Conservation (phyloP, 306 rosid genomes). For the Medicago lupulina region DNA sequence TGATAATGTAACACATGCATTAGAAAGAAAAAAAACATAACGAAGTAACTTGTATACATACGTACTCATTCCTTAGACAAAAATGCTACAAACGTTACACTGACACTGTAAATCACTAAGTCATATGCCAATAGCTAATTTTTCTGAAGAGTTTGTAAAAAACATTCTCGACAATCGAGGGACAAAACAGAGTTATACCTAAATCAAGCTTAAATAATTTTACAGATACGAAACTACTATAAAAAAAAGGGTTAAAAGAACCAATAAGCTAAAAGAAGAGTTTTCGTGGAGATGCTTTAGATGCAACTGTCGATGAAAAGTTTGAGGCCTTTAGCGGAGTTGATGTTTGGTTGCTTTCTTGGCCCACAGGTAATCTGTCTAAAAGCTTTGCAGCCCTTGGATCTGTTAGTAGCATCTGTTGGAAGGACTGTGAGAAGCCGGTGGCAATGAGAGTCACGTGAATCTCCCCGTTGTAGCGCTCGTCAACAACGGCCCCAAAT, state of each 20-base stretch:
- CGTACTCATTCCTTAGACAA: conserved; percentile 23
- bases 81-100: conserved; percentile 39
- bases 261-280: conserved; percentile 67
- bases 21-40: too few relatives aligned
- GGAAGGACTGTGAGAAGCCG: conserved; percentile 93
- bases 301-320: conserved; percentile 52
- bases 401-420: conserved; percentile 81
- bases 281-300: conserved; percentile 65
- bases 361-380: conserved; percentile 40
- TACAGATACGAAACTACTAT: conserved; percentile 41
- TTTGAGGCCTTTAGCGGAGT: conserved; percentile 46
- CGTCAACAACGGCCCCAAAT: conserved; percentile 91
- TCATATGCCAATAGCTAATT: conserved; percentile 27
- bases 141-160: not conserved
- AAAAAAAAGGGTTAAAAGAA: not conserved
- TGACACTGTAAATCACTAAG: not conserved
- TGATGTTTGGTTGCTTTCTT: conserved; percentile 51
- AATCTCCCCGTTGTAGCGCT: conserved; percentile 89
- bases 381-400: conserved; percentile 79
- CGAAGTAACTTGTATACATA: not conserved
- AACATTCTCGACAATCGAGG: not conserved
- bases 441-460: conserved; percentile 95
- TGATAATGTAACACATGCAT: too few relatives aligned
- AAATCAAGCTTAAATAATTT: conserved; percentile 52
- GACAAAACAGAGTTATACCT: conserved; percentile 21